Evolutionary conservation across 225 moss, liverwort and hornwort genomes (phyloP).

Genomic region (Marchantia polymorpha): DNA sequence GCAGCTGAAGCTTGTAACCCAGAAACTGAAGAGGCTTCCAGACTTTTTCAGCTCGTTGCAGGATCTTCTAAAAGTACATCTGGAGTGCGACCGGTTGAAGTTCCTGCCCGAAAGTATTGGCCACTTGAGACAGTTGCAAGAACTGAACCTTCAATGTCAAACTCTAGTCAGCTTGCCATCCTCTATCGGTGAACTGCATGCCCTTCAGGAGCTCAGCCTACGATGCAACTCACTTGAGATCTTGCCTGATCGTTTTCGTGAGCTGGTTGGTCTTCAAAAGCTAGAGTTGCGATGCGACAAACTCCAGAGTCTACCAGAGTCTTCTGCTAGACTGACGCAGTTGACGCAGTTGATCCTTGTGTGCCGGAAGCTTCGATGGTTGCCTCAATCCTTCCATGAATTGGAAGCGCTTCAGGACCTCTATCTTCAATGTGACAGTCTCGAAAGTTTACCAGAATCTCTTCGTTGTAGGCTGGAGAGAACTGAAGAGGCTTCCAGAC

Average conservation of each 20-base stretch:
- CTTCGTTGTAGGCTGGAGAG: too few relatives aligned
- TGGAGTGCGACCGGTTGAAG: background rate
- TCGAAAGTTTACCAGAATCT: conserved; percentile 2
- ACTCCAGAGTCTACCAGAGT: background rate
- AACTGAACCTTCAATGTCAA: background rate
- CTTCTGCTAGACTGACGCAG: background rate
- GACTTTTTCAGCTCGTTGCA: background rate
- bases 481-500: background rate
- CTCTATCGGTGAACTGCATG: background rate
- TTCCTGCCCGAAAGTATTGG: background rate
- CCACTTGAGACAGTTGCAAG: background rate
- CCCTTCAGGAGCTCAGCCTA: background rate
- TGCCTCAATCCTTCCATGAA: background rate
- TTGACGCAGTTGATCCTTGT: background rate
- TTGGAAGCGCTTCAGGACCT: background rate
- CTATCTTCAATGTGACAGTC: background rate
- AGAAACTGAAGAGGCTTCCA: background rate
- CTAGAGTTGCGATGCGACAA: background rate
- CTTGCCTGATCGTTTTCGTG: background rate
- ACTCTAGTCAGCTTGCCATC: background rate
- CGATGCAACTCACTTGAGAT: background rate
- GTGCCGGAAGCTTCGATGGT: background rate
- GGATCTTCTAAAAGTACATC: background rate
- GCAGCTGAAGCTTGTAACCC: background rate
- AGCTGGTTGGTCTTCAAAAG: background rate